A percentile compares a stretch with the other conserved stretches of the same genome.
These are phyloP conservation scores for Globisporangium ultimum DNA, from an alignment of 352 stramenopile species.

Conservation along the genomic window DNA sequence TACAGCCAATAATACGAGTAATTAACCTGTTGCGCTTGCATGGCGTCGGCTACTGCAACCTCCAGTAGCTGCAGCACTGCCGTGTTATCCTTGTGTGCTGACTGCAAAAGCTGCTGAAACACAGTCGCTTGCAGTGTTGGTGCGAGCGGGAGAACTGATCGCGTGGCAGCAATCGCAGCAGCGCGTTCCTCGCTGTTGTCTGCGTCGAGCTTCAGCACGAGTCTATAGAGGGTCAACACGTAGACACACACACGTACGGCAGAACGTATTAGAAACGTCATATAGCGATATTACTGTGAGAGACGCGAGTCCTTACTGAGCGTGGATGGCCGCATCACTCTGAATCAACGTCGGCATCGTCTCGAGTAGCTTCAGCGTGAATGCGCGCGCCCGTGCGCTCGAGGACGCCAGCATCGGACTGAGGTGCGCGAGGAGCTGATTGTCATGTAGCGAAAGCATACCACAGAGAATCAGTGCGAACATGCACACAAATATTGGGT, in stretches of 20 bases:
- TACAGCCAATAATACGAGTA: no score
- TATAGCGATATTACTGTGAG: no score
- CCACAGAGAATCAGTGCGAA: neutral
- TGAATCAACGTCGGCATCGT: conserved; percentile 40
- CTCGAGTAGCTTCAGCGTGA: conserved; percentile 35
- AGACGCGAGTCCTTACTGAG: conserved; percentile 9
- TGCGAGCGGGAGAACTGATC: conserved; percentile 22
- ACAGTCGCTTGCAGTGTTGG: conserved; percentile 17
- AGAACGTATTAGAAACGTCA: no score
- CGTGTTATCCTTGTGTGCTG: no score
- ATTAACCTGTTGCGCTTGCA: no score
- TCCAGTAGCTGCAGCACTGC: no score
- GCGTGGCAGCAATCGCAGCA: conserved; percentile 30
- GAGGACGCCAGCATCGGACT: conserved; percentile 14
- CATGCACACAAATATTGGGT: no score
- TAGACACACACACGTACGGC: neutral
- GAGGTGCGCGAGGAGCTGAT: conserved; percentile 20
- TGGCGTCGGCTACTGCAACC: no score
- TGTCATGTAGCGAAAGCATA: neutral
- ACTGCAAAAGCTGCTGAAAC: no score
- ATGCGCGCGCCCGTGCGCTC: conserved; percentile 14
- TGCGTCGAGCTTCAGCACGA: neutral
- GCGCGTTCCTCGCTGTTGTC: conserved; percentile 18
- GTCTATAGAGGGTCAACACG: neutral
- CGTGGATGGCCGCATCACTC: conserved; percentile 21